Percentiles rank a stretch among this genome's conserved stretches.
phyloP scores from a whole-genome alignment of 2,329 filamentous ascomycete species.

The Xylaria digitata region DNA sequence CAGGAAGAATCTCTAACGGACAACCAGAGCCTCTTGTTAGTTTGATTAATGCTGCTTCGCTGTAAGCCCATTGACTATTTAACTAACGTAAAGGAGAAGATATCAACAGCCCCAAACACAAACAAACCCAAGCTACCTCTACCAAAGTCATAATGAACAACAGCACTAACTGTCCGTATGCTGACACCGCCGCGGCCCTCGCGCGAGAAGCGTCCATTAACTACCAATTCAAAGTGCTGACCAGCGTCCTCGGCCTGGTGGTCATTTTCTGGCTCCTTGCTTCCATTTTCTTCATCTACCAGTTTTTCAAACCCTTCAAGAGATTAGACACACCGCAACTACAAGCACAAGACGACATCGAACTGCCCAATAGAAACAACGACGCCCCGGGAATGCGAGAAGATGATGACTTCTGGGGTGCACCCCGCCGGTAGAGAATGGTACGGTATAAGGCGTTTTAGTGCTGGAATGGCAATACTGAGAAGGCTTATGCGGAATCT shows the following conservation, averaged over 20 bases:
- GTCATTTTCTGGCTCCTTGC: slow-evolving; percentile 24
- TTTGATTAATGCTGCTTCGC: neutral
- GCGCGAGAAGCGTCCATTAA: slow-evolving; percentile 22
- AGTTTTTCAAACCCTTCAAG: slow-evolving; percentile 30
- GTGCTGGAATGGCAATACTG: neutral
- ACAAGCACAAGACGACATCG: slow-evolving; percentile 17
- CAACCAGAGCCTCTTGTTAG: slow-evolving; percentile 10
- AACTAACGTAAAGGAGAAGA: slow-evolving; percentile 2
- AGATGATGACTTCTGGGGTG: neutral
- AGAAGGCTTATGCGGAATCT: neutral
- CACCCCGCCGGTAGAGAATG: neutral
- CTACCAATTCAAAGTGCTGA: slow-evolving; percentile 25
- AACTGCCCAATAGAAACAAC: slow-evolving; percentile 4
- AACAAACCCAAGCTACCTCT: neutral
- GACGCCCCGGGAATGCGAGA: neutral
- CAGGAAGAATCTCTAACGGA: neutral
- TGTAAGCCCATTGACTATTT: neutral
- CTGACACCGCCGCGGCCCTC: slow-evolving; percentile 13
- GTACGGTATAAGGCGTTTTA: neutral
- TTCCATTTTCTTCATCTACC: slow-evolving; percentile 34
- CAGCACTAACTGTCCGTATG: neutral
- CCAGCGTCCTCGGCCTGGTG: slow-evolving; percentile 29
- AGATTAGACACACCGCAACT: neutral
- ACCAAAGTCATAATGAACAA: neutral
- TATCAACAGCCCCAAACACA: neutral